Base-by-base conservation (phyloP, 345 rosid species). In the Reutealis trisperma region DNA sequence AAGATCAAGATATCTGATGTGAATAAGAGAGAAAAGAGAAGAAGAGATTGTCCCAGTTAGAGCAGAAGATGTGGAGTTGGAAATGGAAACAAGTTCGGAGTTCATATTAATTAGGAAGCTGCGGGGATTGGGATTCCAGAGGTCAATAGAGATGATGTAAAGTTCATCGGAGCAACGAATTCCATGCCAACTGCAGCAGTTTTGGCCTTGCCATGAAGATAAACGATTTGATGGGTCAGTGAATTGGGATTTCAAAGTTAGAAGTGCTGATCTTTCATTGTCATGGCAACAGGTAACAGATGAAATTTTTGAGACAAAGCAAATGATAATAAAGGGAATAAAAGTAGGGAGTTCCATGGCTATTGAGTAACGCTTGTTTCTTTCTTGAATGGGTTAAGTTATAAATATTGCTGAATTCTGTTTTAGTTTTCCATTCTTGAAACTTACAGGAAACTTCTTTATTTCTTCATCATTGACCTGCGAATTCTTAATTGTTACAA, bases 181-280 rank as follows among this genome's bases (percentile, higher is more conserved):
- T 22, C 83, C 79, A 24, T 76, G 22, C 81, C 85, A 79, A 9
- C 3, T 70, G 78, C 81, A 79, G 63, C 79, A 83, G 67, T 83
- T 79, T 8, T 62, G 75, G 59, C 76, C 83, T 47, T 79, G 69
- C 85, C 79, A 77, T 0, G 83, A 73, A n/a, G 80, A 72, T n/a
- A 75, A 24, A 10, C 79, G 77, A 41, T 79, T 79, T 25, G 75
- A 73, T 55, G 74, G 81, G 68, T 83, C 77, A 24, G 52, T 10
- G 27, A 83, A 65, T 24, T 69, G 41, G 13, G 81, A 83, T 73
- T 79, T 83, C 44, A 83, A 79, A 62, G 66, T 69, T 25, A 79
- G n/a, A 58, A 77, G 57, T 6, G 82, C 54, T 52, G 68, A 59
- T 76, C 81, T 63, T 83, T 83, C 83, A 27, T 73, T 42, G 15